Base-by-base conservation (phyloP, 1,284 basidiomycete species). In the Schizophyllum amplum region DNA sequence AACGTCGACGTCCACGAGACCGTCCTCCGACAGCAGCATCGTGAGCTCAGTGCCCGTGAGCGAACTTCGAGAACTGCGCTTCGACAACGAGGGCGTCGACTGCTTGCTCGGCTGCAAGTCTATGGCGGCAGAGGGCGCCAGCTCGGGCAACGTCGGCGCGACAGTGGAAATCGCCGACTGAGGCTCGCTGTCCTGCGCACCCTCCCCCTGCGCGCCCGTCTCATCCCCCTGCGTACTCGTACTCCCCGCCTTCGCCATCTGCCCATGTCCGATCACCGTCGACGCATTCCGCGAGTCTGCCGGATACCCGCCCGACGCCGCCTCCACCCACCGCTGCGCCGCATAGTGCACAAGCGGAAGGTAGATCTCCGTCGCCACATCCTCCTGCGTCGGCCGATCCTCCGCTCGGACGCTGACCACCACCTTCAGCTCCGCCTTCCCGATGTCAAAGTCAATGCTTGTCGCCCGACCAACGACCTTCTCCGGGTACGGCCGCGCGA, bases 271-370 rank as follows among this genome's bases (percentile, higher is more conserved):
- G 57, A 64, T 62, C 33, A 65, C 61, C 24, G 63, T 63, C 33
- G 65, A 66, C 13, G 65, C 63, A 56, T 62, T 62, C 21, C 59
- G 55, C 24, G 65, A 65, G 7, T 57, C 61, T 23, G 33, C 33
- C 7, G 33, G 33, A 9, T 22, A 22, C 62, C 62, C 22, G 57
- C 52, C 13, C 62, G 63, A 48, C 54, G 59, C 53, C 59, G 52
- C 25, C 53, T 60, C 24, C 7, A 70, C 57, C 23, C 77, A 53
- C 51, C 70, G 62, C 51, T 65, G 63, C 53, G 72, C 75, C 4
- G 91, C 93, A 66, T 85, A 98, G 69, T 97, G 94, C n/a, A 95
- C 83, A 55, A 92, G 77, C 1, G 94, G 94, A 0, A 97, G 69
- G 68, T 82, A 98, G 17, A 97, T 86, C 76, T 95, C 92, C 9